Evolutionary conservation across 345 rosid species (phyloP), one percentile per base, ranked within the genome.

Genomic region (Citrus australasica): DNA sequence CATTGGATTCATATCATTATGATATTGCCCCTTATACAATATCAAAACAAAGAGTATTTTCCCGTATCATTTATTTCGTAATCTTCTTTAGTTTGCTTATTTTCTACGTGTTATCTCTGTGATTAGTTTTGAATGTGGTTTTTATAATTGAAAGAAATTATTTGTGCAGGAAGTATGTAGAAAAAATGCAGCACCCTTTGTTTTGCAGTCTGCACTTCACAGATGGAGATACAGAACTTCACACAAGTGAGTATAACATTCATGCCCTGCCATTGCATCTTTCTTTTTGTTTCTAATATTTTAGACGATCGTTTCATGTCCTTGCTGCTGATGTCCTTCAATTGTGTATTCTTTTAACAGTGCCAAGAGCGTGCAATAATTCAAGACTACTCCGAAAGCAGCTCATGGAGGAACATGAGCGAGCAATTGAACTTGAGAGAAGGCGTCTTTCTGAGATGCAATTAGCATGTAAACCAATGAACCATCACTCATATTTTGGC

Each of bases 171-270:
- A 92, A 85, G 75, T 86, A 71, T 73, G 19, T 70, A 1, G 94
- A 93, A 73, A 95, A 90, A 82, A 74, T 85, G 65, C 89, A 89
- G 28, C 90, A 88, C 6, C 66, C 79, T 21, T 77, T 85, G 82
- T 81, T 80, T 73, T 83, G 84, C 79, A 83, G 80, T 75, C 82
- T 82, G 38, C 91, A 85, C 61, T 85, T 83, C 30, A 46, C 80
- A 13, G 95, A 89, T 25, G 88, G 88, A 75, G 96, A 95, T 84
- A 35, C 84, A 1, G 99, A 92, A 78, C 79, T 86, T 82, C 90
- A 84, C 79, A 75, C 91, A n/a, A 78, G 98, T 85, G 72, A 83
- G 91, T 75, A 51, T 48, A 74, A 30, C 28, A 33, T 69, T 48
- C 35, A 0, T 11, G 25, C 42, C 42, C 42, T 2, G 42, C 22